Conservation (phyloP, 495 filamentous ascomycete genomes). For the Neurospora cerealis region DNA sequence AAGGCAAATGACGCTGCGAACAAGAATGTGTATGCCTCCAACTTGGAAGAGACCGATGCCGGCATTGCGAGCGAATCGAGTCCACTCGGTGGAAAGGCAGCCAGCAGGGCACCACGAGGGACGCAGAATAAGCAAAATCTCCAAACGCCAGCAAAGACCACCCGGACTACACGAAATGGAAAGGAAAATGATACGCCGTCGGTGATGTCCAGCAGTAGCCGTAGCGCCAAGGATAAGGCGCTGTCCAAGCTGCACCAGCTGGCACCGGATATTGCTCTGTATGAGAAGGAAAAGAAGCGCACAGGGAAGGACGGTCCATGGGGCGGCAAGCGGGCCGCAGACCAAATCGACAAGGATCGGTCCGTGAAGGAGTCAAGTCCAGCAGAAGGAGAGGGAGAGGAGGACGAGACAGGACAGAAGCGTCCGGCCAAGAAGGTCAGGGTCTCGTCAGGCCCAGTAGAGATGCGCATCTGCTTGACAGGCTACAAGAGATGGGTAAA, state of each 20-base stretch:
- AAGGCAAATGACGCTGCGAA: conserved; percentile 28
- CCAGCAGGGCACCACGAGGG: conserved; percentile 3
- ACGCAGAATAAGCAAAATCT: conserved; percentile 14
- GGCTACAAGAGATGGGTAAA: conserved; percentile 68
- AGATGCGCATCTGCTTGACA: conserved; percentile 66
- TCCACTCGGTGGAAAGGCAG: conserved; percentile 1
- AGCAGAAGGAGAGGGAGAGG: conserved; percentile 16
- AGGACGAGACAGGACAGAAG: conserved; percentile 39
- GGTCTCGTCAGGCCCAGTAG: conserved; percentile 45
- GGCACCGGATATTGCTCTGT: conserved; percentile 75
- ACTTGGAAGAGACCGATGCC: conserved; percentile 12
- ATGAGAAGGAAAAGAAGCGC: conserved; percentile 86
- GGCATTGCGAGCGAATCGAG: conserved; percentile 14
- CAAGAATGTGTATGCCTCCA: conserved; percentile 24
- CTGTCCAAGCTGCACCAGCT: conserved; percentile 61
- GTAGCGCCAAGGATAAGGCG: conserved; percentile 80
- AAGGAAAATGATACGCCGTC: conserved; percentile 86
- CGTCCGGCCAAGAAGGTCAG: conserved; percentile 52
- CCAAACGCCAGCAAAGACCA: conserved; percentile 30
- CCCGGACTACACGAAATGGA: conserved; percentile 33
- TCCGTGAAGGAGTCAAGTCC: conserved; percentile 24
- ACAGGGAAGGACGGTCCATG: conserved; percentile 59
- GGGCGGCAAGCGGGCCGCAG: conserved; percentile 58
- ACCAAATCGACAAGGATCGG: conserved; percentile 43
- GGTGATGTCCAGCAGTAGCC: conserved; percentile 52